Base-by-base conservation (phyloP, 208 protist genomes). In the Wallacemonas rigidus region DNA sequence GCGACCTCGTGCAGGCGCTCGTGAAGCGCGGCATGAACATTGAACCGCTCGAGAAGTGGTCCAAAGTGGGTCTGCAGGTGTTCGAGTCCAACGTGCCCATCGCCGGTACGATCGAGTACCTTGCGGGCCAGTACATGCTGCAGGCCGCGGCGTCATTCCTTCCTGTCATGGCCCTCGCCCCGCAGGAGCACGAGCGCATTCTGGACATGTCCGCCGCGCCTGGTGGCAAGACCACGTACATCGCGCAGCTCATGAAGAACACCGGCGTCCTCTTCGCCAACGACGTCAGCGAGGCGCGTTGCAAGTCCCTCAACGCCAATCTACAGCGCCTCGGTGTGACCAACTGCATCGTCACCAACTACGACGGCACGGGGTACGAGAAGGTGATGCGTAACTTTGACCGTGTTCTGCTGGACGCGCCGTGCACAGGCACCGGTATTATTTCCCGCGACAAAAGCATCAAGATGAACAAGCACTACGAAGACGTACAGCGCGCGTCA, bases 141-240 rank as follows among this genome's bases (percentile, higher is more conserved):
- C 99, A 99, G 87, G 95, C 90, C 51, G 98, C 99, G 4, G 95
- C 98, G 1, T 99, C 99, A 17, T 99, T 99, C 75, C 74, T 99
- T 2, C 98, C 99, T 0, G 98, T 99, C 9, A 97, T 99, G 81
- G 97, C 99, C 4, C 88, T 99, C 7, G 95, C 86, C 0, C 98
- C 98, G 48, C 91, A 99, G 76, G 87, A 95, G 70, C 45, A 91
- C 51, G 97, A 99, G 77, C 87, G 86, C 8, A 80, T 99, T 15
- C 87, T 99, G n/a, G 99, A 99, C 82, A 98, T 99, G 98, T 94
- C 94, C 35, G 97, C 98, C 35, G 98, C 99, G 0, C 99, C 99
- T 14, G 99, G 99, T 57, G 99, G 99, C 47, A 99, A 99, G 80
- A 99, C 99, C 2, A 98, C 98, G 1, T 98, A 99, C 80, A 98